Conservation (phyloP, 1,139 yeast species). For the Sugiyamaella castrensis region DNA sequence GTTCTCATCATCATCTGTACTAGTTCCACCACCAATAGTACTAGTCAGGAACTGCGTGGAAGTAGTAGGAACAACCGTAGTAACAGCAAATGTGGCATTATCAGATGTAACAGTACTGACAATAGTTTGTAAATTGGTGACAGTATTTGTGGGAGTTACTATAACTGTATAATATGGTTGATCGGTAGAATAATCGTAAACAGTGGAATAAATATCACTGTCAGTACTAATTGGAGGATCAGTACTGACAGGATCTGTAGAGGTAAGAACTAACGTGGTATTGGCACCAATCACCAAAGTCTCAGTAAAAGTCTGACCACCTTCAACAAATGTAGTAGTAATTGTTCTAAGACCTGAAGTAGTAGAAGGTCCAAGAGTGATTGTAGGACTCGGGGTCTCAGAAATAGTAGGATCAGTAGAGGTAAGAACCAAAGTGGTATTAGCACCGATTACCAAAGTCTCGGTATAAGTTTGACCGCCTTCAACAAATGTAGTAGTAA, state of each 20-base stretch:
- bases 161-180: slow-evolving; percentile 31
- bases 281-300: slow-evolving; percentile 28
- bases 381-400: slow-evolving; percentile 13
- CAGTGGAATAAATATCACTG: slow-evolving; percentile 29
- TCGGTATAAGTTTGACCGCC: slow-evolving; percentile 22
- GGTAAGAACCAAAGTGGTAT: slow-evolving; percentile 23
- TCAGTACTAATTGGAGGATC: slow-evolving; percentile 28
- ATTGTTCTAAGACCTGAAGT: slow-evolving; percentile 23
- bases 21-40: slow-evolving; percentile 10
- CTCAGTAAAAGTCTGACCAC: slow-evolving; percentile 20
- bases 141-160: slow-evolving; percentile 27
- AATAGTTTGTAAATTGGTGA: slow-evolving; percentile 26
- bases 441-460: slow-evolving; percentile 26
- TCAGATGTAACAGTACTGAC: slow-evolving; percentile 23
- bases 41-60: slow-evolving; percentile 9
- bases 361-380: slow-evolving; percentile 20
- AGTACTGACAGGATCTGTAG: slow-evolving; percentile 21
- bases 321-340: slow-evolving; percentile 28
- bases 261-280: slow-evolving; percentile 20
- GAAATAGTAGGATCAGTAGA: slow-evolving; percentile 18
- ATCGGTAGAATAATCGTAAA: slow-evolving; percentile 31
- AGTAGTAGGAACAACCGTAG: slow-evolving; percentile 17
- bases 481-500: slow-evolving; percentile 28
- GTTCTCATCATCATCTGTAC: slow-evolving; percentile 9
- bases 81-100: slow-evolving; percentile 19